Evolutionary conservation across 2,329 filamentous ascomycete genomes (phyloP).

Genomic region (Verticillium nonalfalfae): DNA sequence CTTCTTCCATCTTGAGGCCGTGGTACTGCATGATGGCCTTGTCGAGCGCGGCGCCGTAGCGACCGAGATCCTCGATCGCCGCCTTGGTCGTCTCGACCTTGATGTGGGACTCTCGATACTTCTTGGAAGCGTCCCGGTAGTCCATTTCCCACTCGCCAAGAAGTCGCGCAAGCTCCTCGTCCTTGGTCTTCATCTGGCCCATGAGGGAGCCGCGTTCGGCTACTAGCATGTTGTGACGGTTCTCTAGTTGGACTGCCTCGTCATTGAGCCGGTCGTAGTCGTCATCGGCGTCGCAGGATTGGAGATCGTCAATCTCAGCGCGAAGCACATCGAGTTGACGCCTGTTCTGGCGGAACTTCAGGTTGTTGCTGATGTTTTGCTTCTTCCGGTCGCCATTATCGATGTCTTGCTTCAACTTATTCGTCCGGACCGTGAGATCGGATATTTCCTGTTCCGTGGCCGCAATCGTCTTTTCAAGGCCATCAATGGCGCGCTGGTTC

Average conservation of each 20-base stretch:
- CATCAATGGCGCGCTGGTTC: conserved; percentile 63
- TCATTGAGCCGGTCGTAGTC: conserved; percentile 70
- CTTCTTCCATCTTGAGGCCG: conserved; percentile 94
- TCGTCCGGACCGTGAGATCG: conserved; percentile 62
- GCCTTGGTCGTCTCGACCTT: conserved; percentile 88
- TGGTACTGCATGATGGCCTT: conserved; percentile 98
- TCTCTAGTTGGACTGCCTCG: conserved; percentile 64
- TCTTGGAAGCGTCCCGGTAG: conserved; percentile 73
- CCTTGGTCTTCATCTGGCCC: conserved; percentile 77
- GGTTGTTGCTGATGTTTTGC: conserved; percentile 82
- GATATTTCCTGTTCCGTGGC: conserved; percentile 62
- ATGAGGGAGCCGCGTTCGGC: conserved; percentile 69
- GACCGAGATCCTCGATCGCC: conserved; percentile 81
- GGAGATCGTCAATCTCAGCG: conserved; percentile 66
- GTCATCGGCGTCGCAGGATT: conserved; percentile 72
- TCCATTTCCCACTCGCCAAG: conserved; percentile 76
- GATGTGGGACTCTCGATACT: conserved; percentile 84
- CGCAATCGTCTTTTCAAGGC: conserved; percentile 59
- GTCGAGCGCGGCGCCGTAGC: conserved; percentile 79
- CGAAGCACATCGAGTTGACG: conserved; percentile 62
- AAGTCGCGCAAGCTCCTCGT: conserved; percentile 69
- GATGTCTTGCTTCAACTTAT: conserved; percentile 70
- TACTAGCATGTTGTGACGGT: conserved; percentile 60
- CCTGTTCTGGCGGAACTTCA: conserved; percentile 74
- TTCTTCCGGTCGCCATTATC: conserved; percentile 77